phyloP scores from a whole-genome alignment of 1,284 basidiomycete species.

The Trichosporon sp. region DNA sequence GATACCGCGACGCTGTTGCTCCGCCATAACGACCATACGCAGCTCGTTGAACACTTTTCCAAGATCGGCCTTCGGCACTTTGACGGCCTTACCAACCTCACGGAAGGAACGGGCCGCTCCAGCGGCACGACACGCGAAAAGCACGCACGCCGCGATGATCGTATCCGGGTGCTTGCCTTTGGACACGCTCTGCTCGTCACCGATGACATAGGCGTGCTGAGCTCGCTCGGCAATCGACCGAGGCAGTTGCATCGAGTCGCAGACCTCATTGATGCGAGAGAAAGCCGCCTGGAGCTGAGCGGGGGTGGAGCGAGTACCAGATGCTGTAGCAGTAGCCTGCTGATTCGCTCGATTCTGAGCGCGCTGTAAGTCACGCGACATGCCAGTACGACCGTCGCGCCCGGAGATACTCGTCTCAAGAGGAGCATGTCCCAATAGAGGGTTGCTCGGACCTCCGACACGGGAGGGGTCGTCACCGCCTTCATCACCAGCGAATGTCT shows the following conservation, averaged over 20 bases:
- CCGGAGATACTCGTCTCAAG: slow-evolving; percentile 92
- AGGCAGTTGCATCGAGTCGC: slow-evolving; percentile 88
- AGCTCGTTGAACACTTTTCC: slow-evolving; percentile 83
- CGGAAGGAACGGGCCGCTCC: slow-evolving; percentile 92
- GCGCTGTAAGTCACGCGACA: slow-evolving; percentile 88
- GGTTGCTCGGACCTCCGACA: slow-evolving; percentile 95
- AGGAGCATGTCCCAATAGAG: slow-evolving; percentile 64
- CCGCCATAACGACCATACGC: slow-evolving; percentile 35
- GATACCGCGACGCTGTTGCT: slow-evolving; percentile 24
- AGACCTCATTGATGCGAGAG: slow-evolving; percentile 92
- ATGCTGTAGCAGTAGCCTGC: slow-evolving; percentile 61
- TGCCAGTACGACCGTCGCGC: slow-evolving; percentile 88
- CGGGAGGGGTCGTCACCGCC: slow-evolving; percentile 95
- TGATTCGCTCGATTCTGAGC: slow-evolving; percentile 69
- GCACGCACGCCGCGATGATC: slow-evolving; percentile 95
- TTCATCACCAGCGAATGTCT: slow-evolving; percentile 99
- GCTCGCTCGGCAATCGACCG: slow-evolving; percentile 70
- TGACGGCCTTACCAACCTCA: slow-evolving; percentile 90
- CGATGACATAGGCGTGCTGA: slow-evolving; percentile 95
- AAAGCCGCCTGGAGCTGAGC: slow-evolving; percentile 89
- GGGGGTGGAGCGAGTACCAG: slow-evolving; percentile 77
- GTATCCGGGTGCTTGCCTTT: slow-evolving; percentile 86
- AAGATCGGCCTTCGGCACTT: slow-evolving; percentile 85
- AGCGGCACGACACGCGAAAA: slow-evolving; percentile 93
- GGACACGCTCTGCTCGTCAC: slow-evolving; percentile 85